A percentile compares a stretch with the other conserved stretches of the same genome.
phyloP scores from a whole-genome alignment of 2,329 filamentous ascomycete species.

The Coniosporium tulheliwenetii region DNA sequence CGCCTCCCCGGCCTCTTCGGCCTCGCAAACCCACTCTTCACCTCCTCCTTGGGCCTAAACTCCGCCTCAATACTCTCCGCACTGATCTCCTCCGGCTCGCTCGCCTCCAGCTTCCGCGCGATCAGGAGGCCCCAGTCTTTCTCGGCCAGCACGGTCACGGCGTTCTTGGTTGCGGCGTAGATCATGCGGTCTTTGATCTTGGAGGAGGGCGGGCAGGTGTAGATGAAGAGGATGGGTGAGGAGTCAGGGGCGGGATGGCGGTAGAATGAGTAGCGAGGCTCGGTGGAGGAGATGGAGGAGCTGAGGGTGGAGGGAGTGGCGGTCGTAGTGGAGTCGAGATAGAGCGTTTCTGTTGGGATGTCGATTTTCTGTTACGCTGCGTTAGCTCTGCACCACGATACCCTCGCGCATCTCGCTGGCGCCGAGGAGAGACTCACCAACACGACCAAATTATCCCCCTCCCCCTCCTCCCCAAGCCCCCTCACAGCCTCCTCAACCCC shows the following conservation, averaged over 20 bases:
- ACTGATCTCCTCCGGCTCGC: slow-evolving; percentile 53
- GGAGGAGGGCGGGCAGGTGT: slow-evolving; percentile 57
- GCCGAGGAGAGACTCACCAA: slow-evolving; percentile 36
- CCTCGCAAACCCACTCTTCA: slow-evolving; percentile 55
- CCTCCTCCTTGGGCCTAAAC: slow-evolving; percentile 50
- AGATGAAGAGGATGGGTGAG: slow-evolving; percentile 59
- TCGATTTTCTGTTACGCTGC: slow-evolving; percentile 48
- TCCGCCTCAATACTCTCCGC: slow-evolving; percentile 50
- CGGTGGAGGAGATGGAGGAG: slow-evolving; percentile 43
- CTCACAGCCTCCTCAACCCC: slow-evolving; percentile 50
- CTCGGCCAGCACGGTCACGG: slow-evolving; percentile 50
- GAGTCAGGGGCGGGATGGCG: slow-evolving; percentile 43
- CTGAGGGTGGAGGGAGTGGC: slow-evolving; percentile 43
- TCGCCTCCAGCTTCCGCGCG: slow-evolving; percentile 53
- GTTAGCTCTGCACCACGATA: not conserved
- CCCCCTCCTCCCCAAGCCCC: slow-evolving; percentile 35
- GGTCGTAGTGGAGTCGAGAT: slow-evolving; percentile 40
- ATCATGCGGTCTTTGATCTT: slow-evolving; percentile 78
- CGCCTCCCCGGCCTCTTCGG: slow-evolving; percentile 63
- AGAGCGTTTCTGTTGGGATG: slow-evolving; percentile 50
- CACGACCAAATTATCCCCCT: slow-evolving; percentile 41
- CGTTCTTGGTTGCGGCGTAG: slow-evolving; percentile 49
- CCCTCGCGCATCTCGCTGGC: not conserved
- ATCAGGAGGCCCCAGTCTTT: slow-evolving; percentile 48
- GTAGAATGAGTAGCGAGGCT: slow-evolving; percentile 69